Percentiles rank a stretch among this genome's conserved stretches.
These are phyloP conservation scores for Coelastrella sp. DNA, from an alignment of 139 green algal genomes.

Conservation along the genomic window DNA sequence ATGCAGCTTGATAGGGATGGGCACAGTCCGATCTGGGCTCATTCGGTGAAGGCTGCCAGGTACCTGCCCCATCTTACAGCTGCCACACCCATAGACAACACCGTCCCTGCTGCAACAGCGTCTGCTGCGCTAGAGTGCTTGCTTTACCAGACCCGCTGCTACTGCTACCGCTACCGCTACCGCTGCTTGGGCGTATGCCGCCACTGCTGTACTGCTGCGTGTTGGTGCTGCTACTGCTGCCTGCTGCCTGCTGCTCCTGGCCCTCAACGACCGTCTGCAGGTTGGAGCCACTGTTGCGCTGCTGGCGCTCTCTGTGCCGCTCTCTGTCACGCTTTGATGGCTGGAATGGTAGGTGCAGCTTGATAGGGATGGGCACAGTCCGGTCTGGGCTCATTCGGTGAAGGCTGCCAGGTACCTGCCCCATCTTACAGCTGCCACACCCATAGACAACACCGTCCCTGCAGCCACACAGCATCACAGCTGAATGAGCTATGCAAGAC, in stretches of 20 bases:
- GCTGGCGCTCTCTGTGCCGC: conserved; percentile 18
- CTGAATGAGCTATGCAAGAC: background rate
- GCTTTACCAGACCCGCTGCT: background rate
- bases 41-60: conserved; percentile 44
- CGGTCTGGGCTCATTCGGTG: conserved; percentile 44
- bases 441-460: conserved; percentile 76
- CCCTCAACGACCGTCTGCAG: conserved; percentile 33
- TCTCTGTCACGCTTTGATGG: conserved; percentile 44
- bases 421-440: conserved; percentile 70
- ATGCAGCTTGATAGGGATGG: conserved; percentile 52
- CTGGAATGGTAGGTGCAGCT: conserved; percentile 49
- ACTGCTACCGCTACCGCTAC: conserved; percentile 32
- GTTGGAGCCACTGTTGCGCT: conserved; percentile 24
- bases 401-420: conserved; percentile 63
- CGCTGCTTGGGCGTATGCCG: background rate
- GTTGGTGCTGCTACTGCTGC: background rate
- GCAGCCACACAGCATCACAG: background rate
- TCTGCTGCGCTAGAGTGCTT: conserved; percentile 15
- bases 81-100: conserved; percentile 76
- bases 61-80: conserved; percentile 69
- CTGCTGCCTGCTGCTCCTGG: conserved; percentile 34
- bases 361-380: conserved; percentile 52
- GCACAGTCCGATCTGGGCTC: conserved; percentile 48
- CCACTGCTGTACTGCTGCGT: background rate
- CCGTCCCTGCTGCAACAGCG: conserved; percentile 62